Conservation (phyloP, 257 asterid species). For the Primulina huaijiensis region DNA sequence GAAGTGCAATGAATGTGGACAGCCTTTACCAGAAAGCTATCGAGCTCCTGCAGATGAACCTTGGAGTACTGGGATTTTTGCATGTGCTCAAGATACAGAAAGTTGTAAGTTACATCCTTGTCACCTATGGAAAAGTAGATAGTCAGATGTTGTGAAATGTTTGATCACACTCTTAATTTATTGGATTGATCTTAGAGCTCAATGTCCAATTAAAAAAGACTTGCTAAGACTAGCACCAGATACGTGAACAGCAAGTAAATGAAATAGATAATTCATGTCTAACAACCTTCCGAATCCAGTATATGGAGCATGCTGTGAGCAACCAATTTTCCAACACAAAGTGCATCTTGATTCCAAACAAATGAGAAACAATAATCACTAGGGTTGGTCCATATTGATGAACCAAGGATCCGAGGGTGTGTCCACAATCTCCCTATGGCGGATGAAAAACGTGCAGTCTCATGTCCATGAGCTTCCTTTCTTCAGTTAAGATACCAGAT, state of each 20-base stretch:
- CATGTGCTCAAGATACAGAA: slow-evolving; percentile 75
- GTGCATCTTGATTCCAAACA: neutral
- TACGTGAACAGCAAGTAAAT: neutral
- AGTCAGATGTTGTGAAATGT: neutral
- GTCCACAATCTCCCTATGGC: neutral
- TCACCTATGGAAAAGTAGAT: neutral
- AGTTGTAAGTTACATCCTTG: slow-evolving; percentile 62
- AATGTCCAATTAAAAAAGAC: neutral
- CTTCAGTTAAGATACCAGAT: neutral
- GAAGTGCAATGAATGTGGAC: slow-evolving; percentile 95
- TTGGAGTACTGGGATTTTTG: slow-evolving; percentile 88
- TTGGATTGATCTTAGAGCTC: neutral
- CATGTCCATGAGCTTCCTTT: neutral
- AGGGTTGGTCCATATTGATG: neutral
- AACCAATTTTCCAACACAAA: neutral
- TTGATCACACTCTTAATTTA: neutral
- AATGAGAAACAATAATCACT: neutral
- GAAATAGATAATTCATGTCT: neutral
- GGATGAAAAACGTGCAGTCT: neutral
- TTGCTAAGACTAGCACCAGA: too few relatives aligned
- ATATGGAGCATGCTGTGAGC: neutral
- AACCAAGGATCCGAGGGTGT: neutral
- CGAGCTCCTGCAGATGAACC: slow-evolving; percentile 94
- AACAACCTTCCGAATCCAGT: neutral
- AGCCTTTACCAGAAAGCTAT: slow-evolving; percentile 94